These are phyloP conservation scores for Boletus semigastroideus DNA, from an alignment of 1,284 basidiomycete genomes.

Conservation along the genomic window DNA sequence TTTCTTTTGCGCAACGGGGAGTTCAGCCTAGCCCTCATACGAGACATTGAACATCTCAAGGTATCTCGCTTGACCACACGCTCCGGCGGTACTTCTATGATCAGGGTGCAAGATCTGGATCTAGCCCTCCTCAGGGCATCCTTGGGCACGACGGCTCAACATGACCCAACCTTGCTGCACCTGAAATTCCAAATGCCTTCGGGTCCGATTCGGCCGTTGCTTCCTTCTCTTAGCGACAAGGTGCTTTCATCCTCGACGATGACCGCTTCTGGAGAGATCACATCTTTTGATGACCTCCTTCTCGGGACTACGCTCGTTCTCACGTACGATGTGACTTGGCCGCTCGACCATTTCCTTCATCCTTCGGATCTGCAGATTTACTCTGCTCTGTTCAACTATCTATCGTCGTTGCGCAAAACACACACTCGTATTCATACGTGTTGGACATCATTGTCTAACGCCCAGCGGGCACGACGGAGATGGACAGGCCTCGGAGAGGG, in stretches of 20 bases:
- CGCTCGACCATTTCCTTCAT: conserved; percentile 86
- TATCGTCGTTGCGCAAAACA: conserved; percentile 80
- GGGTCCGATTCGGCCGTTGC: conserved; percentile 75
- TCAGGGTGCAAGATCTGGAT: conserved; percentile 84
- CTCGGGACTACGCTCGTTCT: conserved; percentile 77
- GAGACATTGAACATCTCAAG: conserved; percentile 80
- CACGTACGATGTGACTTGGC: conserved; percentile 76
- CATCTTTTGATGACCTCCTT: conserved; percentile 69
- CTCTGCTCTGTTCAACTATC: conserved; percentile 76
- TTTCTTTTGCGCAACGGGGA: conserved; percentile 88
- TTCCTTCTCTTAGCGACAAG: conserved; percentile 60
- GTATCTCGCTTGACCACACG: conserved; percentile 69
- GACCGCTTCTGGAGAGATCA: conserved; percentile 38
- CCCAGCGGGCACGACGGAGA: conserved; percentile 75
- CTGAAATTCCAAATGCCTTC: conserved; percentile 74
- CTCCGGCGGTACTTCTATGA: conserved; percentile 66
- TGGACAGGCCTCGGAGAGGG: conserved; percentile 89
- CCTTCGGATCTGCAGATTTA: conserved; percentile 74
- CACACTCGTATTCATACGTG: conserved; percentile 77
- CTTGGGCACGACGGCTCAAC: conserved; percentile 80
- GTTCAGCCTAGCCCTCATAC: conserved; percentile 76
- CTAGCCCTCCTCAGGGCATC: conserved; percentile 80
- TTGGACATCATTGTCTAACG: conserved; percentile 81
- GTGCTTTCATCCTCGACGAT: conserved; percentile 34
- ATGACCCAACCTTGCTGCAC: conserved; percentile 68